Percentiles rank a stretch among this genome's conserved stretches.
These are phyloP conservation scores for Nicotiana tomentosiformis DNA, from an alignment of 257 asterid genomes.

Conservation along the genomic window DNA sequence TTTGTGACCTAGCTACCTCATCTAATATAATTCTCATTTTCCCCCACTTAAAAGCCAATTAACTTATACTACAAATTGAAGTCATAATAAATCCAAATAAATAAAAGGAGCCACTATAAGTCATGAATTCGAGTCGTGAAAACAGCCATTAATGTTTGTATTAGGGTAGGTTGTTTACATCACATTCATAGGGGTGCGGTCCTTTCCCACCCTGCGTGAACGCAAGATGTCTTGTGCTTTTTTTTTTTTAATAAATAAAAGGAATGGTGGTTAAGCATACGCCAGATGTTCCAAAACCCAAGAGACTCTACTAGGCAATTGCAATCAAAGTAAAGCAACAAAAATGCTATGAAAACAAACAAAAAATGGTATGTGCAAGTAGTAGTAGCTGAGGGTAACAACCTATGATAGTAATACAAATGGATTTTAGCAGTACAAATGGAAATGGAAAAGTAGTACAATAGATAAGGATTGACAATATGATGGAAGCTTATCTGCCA, in stretches of 20 bases:
- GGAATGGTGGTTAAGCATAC: background rate
- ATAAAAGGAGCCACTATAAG: no score
- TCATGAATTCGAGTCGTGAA: no score
- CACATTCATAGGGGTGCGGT: fast-evolving
- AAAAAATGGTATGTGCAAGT: conserved; percentile 6
- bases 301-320: background rate
- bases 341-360: background rate
- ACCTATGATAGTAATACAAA: background rate
- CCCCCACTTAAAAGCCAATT: no score
- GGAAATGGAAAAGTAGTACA: no score
- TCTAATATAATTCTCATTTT: no score
- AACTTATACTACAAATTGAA: no score
- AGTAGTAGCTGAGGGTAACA: conserved; percentile 8
- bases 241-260: background rate
- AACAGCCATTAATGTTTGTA: no score
- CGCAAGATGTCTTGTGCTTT: no score
- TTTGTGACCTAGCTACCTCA: no score
- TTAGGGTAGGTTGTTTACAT: no score
- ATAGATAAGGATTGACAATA: conserved; percentile 11
- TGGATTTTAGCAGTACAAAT: background rate
- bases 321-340: background rate
- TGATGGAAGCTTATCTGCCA: conserved; percentile 31
- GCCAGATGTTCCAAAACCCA: background rate
- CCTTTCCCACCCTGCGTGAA: no score
- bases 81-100: no score